phyloP scores from a whole-genome alignment of 352 stramenopile genomes.

The Pelagophyceae sp. region DNA sequence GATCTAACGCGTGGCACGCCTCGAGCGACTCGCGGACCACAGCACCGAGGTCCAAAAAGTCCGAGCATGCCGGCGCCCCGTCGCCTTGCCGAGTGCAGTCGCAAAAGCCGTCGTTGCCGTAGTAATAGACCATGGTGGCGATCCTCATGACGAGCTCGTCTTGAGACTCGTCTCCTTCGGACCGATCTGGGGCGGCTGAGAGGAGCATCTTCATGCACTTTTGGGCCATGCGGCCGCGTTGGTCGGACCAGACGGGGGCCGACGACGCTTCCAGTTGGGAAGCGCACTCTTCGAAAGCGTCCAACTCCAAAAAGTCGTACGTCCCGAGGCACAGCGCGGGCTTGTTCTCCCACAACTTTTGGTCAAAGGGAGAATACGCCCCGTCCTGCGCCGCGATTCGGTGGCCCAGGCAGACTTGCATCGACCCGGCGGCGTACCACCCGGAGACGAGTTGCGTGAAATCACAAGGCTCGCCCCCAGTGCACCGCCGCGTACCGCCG shows the following conservation, averaged over 20 bases:
- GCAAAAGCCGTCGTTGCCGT: conserved; percentile 1
- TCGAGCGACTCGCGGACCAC: conserved; percentile 13
- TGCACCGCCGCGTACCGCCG: background rate
- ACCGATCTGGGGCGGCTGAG: background rate
- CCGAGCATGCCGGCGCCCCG: background rate
- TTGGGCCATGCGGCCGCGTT: background rate
- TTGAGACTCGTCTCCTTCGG: background rate
- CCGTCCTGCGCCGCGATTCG: background rate
- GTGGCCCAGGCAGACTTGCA: background rate
- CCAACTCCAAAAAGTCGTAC: conserved; percentile 7
- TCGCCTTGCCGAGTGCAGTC: background rate
- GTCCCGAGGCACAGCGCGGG: conserved; percentile 1
- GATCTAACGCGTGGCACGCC: conserved; percentile 15
- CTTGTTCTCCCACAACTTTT: background rate
- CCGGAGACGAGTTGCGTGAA: background rate
- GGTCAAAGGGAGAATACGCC: background rate
- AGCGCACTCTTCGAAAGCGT: conserved; percentile 8
- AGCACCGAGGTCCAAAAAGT: background rate
- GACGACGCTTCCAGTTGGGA: background rate
- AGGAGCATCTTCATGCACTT: background rate
- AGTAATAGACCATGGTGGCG: conserved; percentile 11
- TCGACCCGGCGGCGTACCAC: background rate
- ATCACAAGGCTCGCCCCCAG: background rate
- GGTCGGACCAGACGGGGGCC: background rate
- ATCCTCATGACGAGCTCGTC: conserved; percentile 3